Conservation (phyloP, 2,329 filamentous ascomycete species). For the Ceratocystis smalleyi region DNA sequence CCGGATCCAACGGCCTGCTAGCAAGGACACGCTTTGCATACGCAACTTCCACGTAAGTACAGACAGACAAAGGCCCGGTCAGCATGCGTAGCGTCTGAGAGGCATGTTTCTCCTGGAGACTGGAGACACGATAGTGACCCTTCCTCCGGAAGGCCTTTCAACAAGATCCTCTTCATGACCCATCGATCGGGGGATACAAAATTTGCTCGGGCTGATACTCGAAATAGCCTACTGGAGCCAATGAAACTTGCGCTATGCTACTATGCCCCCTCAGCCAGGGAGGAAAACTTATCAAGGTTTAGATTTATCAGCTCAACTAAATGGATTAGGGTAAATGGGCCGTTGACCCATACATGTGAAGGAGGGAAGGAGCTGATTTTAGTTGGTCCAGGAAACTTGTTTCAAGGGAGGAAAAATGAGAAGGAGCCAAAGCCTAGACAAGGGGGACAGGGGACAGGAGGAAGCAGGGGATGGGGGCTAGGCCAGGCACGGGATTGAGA, state of each 20-base stretch:
- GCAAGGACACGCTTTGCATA: too few relatives aligned
- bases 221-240: background rate
- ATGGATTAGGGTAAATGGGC: background rate
- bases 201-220: background rate
- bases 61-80: too few relatives aligned
- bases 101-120: too few relatives aligned
- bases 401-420: background rate
- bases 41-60: too few relatives aligned
- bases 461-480: background rate
- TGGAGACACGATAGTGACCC: too few relatives aligned
- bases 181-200: background rate
- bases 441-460: background rate
- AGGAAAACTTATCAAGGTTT: background rate
- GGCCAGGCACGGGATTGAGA: background rate
- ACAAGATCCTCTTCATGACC: too few relatives aligned
- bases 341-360: background rate
- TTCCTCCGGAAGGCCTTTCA: too few relatives aligned
- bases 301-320: background rate
- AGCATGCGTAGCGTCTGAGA: too few relatives aligned
- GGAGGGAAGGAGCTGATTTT: background rate
- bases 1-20: too few relatives aligned
- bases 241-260: background rate
- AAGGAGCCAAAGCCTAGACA: background rate
- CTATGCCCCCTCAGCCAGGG: background rate
- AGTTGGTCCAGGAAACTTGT: constrained; percentile 1